Base-by-base conservation (phyloP, 2,329 filamentous ascomycete genomes). In the Phialemonium atrogriseum region DNA sequence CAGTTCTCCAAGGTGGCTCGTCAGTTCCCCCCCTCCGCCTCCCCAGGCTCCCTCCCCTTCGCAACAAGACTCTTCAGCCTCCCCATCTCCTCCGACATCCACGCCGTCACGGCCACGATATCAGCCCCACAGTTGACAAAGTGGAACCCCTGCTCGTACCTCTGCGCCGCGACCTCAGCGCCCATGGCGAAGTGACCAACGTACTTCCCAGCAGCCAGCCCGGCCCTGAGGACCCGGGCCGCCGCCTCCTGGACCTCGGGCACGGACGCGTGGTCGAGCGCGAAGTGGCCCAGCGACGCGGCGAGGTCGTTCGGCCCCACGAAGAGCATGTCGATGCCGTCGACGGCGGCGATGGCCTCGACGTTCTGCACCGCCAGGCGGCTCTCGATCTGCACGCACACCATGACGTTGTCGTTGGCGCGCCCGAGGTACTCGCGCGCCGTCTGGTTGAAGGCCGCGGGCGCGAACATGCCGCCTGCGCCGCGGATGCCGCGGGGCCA, bases 71-170 rank as follows among this genome's bases (percentile, higher is more conserved):
- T 33, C 33, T 39, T 44, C 9, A 50, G 24, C 13, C 42, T 48
- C 2, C 36, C 45, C 45, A 52, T 58, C 41, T 58, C 58, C 16
- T 25, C 40, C 24, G 44, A 40, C 44, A 50, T 50, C 56, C 56
- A 60, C 2, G 51, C 37, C 9, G 46, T 49, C 2, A 60, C 34
- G 11, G 57, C 57, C n/a, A 58, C 38, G 26, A 58, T 54, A 35
- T 57, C 53, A 3, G 51, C 52, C 10, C 54, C 53, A 27, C 50
- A 57, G 35, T 57, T 56, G n/a, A 57, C 47, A 30, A 57, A 56
- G 19, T 56, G 46, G 18, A 54, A 56, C 4, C 53, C 54, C 34
- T 55, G 46, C 10, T 44, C 37, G 18, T 43, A 44, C 27, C 35
- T 40, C 13, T 28, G 20, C 7, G 51, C 50, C 7, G 51, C 51